phyloP scores from a whole-genome alignment of 208 protist species.

The Giardia duodenalis region DNA sequence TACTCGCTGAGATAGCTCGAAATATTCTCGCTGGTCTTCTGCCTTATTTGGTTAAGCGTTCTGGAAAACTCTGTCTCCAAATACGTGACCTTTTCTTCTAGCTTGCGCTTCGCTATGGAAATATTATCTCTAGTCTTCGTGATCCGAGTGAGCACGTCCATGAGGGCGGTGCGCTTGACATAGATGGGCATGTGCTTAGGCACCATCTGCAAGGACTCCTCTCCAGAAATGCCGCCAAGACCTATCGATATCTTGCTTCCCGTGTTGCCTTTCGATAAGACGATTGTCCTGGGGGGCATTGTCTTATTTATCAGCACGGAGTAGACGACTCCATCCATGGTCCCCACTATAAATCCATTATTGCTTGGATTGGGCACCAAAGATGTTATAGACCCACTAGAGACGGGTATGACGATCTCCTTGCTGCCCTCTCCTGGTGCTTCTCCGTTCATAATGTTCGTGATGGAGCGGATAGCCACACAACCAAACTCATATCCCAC shows the following conservation, averaged over 20 bases:
- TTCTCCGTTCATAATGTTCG: background rate
- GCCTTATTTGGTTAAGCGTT: background rate
- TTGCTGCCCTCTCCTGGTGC: background rate
- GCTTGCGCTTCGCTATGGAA: background rate
- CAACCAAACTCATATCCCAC: background rate
- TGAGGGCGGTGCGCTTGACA: background rate
- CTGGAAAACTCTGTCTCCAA: background rate
- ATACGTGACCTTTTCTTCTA: background rate
- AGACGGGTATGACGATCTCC: conserved; percentile 15
- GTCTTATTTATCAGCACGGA: background rate
- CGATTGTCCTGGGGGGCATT: background rate
- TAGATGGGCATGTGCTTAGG: background rate
- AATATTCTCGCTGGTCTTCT: background rate
- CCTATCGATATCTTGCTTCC: background rate
- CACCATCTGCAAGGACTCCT: background rate
- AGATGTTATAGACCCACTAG: background rate
- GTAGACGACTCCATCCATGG: conserved; percentile 11
- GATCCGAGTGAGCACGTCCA: background rate
- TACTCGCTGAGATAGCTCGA: conserved; percentile 2
- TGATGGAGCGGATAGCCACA: background rate
- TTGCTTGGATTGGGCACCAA: background rate
- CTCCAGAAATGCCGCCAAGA: background rate
- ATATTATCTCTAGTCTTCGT: background rate
- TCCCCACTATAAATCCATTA: background rate
- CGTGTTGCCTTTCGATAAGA: background rate